These are phyloP conservation scores for Tylopilus sp. DNA, from an alignment of 1,284 basidiomycete genomes.

Conservation along the genomic window DNA sequence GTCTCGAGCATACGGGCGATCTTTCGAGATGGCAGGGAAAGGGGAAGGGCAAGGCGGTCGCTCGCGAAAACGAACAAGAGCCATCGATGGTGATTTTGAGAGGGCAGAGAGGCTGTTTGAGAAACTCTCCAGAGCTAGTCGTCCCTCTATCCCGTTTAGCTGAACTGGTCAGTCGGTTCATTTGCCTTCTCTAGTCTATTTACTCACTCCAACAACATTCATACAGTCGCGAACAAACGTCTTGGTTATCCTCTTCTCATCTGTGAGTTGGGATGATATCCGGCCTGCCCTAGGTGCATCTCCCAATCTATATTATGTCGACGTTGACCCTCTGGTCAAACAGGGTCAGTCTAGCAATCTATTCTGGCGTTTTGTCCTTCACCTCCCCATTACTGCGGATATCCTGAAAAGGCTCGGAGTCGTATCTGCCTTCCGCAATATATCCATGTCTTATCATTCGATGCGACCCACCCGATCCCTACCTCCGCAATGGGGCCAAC, in stretches of 20 bases:
- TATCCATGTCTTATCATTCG: conserved; percentile 41
- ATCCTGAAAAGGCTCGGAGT: conserved; percentile 46
- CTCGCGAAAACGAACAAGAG: conserved; percentile 32
- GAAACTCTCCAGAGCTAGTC: conserved; percentile 70
- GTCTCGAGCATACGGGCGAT: conserved; percentile 45
- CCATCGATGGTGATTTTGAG: conserved; percentile 71
- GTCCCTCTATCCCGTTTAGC: conserved; percentile 78
- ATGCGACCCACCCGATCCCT: conserved; percentile 54
- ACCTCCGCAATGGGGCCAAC: conserved; percentile 66
- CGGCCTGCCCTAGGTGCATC: conserved; percentile 77
- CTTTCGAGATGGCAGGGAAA: conserved; percentile 40
- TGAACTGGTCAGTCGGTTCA: conserved; percentile 71
- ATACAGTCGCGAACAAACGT: conserved; percentile 55
- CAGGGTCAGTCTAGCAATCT: conserved; percentile 57
- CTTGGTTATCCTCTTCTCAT: conserved; percentile 75
- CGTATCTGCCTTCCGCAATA: conserved; percentile 36
- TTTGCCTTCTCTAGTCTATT: conserved; percentile 3
- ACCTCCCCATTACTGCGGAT: conserved; percentile 20
- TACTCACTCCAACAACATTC: background rate
- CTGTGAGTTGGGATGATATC: conserved; percentile 80
- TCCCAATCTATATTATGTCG: conserved; percentile 82
- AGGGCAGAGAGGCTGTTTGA: conserved; percentile 76
- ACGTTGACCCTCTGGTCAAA: conserved; percentile 67
- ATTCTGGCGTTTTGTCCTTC: background rate
- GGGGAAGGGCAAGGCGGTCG: conserved; percentile 50